Percentiles rank a stretch among this genome's conserved stretches.
phyloP scores from a whole-genome alignment of 371 early-diverging fungal species.

The Apophysomyces sp. region DNA sequence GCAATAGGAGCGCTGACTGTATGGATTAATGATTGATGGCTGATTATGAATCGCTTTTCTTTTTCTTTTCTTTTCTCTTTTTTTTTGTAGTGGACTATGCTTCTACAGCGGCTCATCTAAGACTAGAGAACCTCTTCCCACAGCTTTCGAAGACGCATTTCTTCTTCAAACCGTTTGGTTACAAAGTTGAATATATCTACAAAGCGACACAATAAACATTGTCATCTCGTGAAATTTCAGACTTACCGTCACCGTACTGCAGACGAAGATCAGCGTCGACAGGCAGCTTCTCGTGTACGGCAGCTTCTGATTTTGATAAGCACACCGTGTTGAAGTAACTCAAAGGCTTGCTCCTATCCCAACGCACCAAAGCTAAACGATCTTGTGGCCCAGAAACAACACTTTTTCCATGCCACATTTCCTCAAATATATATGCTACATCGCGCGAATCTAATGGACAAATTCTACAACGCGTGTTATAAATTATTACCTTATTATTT shows the following conservation, averaged over 20 bases:
- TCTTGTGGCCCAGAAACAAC: constrained; percentile 75
- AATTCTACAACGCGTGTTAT: constrained; percentile 13
- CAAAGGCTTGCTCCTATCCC: constrained; percentile 70
- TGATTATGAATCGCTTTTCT: too few relatives aligned
- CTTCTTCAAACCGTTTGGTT: not conserved
- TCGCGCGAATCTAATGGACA: constrained; percentile 70
- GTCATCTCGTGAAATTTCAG: not conserved
- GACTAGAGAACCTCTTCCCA: constrained; percentile 4
- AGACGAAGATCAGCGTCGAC: constrained; percentile 27
- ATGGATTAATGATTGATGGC: too few relatives aligned
- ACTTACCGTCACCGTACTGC: constrained; percentile 39
- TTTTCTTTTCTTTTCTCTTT: too few relatives aligned
- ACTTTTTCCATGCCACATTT: constrained; percentile 85
- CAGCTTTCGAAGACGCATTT: not conserved
- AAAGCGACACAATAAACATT: not conserved
- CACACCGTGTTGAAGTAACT: constrained; percentile 77
- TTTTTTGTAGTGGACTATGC: too few relatives aligned
- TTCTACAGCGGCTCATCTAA: not conserved
- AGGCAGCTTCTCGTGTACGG: constrained; percentile 52
- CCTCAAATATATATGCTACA: constrained; percentile 84
- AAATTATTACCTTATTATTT: not conserved
- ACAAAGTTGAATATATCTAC: constrained; percentile 4
- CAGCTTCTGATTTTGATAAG: constrained; percentile 79
- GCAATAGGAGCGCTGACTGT: too few relatives aligned
- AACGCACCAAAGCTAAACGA: constrained; percentile 73